Evolutionary conservation across 2,329 filamentous ascomycete species (phyloP).

Genomic region (Fusarium sororula): DNA sequence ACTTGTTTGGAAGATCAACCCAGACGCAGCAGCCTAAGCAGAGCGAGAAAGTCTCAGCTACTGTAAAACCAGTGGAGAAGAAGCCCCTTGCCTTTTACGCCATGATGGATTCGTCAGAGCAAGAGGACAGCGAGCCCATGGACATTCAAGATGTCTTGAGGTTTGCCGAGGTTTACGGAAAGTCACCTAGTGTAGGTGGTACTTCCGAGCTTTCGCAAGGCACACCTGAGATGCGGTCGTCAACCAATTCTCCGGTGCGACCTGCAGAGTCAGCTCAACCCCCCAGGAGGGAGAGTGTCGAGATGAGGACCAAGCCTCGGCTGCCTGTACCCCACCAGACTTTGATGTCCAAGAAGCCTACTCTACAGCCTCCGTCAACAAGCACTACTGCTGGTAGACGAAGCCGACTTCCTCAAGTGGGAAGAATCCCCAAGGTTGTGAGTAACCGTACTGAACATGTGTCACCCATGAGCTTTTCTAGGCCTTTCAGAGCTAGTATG

Average conservation of each 20-base stretch:
- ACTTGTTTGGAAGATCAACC: conserved; percentile 65
- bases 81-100: conserved; percentile 69
- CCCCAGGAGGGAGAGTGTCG: neutral
- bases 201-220: conserved; percentile 25
- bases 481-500: conserved; percentile 73
- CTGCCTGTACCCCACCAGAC: conserved; percentile 14
- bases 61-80: conserved; percentile 58
- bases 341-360: neutral
- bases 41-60: conserved; percentile 55
- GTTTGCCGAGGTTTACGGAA: conserved; percentile 55
- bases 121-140: conserved; percentile 56
- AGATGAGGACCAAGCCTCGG: conserved; percentile 9
- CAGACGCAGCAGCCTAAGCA: conserved; percentile 56
- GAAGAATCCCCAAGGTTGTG: conserved; percentile 85
- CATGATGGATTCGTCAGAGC: conserved; percentile 68
- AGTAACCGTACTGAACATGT: conserved; percentile 72
- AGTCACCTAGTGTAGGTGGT: conserved; percentile 27
- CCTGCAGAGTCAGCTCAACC: neutral
- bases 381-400: conserved; percentile 35
- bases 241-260: conserved; percentile 12
- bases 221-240: conserved; percentile 26
- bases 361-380: neutral
- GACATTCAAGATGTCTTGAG: conserved; percentile 58
- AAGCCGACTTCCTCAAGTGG: conserved; percentile 80
- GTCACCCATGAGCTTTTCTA: conserved; percentile 83